A percentile compares a stretch with the other conserved stretches of the same genome.
Conservation (phyloP, 1,284 basidiomycete species). For the Tilletia setariae region DNA sequence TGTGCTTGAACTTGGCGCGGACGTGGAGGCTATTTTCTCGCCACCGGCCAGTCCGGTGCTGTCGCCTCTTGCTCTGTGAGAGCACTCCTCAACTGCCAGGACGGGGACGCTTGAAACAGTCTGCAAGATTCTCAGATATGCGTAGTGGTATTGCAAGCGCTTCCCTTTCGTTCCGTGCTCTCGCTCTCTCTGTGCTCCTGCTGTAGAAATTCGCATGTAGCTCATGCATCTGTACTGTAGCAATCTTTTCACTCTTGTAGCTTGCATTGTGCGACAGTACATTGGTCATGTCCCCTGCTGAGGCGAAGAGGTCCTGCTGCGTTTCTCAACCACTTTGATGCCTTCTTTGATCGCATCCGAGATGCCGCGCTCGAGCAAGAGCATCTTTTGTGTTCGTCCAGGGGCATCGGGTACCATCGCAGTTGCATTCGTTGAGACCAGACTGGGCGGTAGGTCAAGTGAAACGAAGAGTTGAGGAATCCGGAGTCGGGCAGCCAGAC, state of each 20-base stretch:
- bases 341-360: background rate
- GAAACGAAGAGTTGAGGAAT: slow-evolving; percentile 13
- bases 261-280: too few species aligned
- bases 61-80: slow-evolving; percentile 9
- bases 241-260: too few species aligned
- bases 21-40: slow-evolving; percentile 42
- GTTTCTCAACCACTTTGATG: background rate
- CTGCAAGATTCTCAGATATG: too few species aligned
- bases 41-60: slow-evolving; percentile 23
- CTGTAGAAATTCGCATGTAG: too few species aligned
- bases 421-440: background rate
- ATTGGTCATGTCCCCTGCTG: too few species aligned
- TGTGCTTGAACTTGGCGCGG: slow-evolving; percentile 29
- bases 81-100: too few species aligned
- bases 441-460: slow-evolving; percentile 6
- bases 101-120: too few species aligned
- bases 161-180: too few species aligned
- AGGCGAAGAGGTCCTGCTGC: too few species aligned
- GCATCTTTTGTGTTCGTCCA: background rate
- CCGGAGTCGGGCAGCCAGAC: background rate
- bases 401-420: slow-evolving; percentile 3
- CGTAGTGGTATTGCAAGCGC: too few species aligned
- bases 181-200: too few species aligned
- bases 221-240: too few species aligned
- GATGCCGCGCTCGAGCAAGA: slow-evolving; percentile 7